A percentile compares a stretch with the other conserved stretches of the same genome.
Evolutionary conservation across 2,329 filamentous ascomycete genomes (phyloP).

Genomic region (Colletotrichum liaoningense): DNA sequence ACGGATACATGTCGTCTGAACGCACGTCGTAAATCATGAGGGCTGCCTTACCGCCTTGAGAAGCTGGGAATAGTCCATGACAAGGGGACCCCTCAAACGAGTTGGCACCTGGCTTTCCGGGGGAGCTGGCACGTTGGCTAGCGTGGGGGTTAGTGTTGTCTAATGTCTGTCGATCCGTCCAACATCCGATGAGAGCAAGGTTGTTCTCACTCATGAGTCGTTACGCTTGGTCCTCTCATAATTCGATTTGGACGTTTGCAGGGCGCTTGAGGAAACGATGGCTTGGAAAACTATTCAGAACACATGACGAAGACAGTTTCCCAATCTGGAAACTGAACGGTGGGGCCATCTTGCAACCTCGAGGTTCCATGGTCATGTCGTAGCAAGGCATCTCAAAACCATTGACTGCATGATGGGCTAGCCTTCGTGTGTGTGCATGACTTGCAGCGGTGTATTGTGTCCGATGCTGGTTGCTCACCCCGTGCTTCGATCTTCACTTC

Average conservation of each 20-base stretch:
- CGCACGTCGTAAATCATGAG: neutral
- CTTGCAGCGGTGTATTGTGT: neutral
- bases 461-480: neutral
- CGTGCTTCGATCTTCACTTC: neutral
- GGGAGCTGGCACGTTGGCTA: neutral
- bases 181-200: neutral
- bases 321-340: neutral
- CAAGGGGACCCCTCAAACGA: neutral
- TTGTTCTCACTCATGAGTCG: neutral
- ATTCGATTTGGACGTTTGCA: neutral
- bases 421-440: neutral
- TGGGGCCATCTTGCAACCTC: neutral
- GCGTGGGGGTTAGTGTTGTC: constrained; percentile 22
- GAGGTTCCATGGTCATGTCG: neutral
- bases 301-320: constrained; percentile 9
- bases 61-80: neutral
- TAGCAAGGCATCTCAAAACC: neutral
- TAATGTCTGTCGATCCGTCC: constrained; percentile 3
- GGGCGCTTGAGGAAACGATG: neutral
- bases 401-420: neutral
- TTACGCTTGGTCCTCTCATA: neutral
- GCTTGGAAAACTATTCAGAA: neutral
- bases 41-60: neutral
- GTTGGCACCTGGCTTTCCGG: neutral
- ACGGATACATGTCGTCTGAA: neutral